These are phyloP conservation scores for Picea abies DNA, from an alignment of 83 land plant genomes.

Conservation along the genomic window DNA sequence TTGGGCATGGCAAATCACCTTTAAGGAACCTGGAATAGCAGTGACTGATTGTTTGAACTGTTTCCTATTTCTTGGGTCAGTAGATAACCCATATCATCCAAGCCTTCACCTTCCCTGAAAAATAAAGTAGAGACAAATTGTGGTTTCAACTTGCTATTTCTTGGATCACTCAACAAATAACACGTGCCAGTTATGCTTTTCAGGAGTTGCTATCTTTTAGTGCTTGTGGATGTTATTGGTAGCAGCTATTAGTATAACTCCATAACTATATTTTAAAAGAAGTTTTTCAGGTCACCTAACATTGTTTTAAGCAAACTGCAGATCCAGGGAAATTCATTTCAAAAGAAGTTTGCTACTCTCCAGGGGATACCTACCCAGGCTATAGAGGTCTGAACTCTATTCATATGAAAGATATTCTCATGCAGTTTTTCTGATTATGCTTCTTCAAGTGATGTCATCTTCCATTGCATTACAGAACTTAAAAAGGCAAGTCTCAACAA, in stretches of 20 bases:
- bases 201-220: no score
- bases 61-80: no score
- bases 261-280: not conserved
- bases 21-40: no score
- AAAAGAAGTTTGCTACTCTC: constrained; percentile 58
- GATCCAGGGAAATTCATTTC: constrained; percentile 76
- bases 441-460: not conserved
- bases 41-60: no score
- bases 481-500: constrained; percentile 21
- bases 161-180: not conserved
- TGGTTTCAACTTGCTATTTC: not conserved
- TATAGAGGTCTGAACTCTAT: constrained; percentile 45
- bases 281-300: not conserved
- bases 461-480: constrained; percentile 3
- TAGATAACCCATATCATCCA: no score
- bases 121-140: not conserved
- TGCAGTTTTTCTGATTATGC: not conserved
- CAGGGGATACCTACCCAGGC: constrained; percentile 49
- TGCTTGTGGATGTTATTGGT: no score
- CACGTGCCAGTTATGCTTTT: not conserved
- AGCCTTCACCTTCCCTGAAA: no score
- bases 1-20: no score
- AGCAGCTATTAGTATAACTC: no score
- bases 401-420: not conserved
- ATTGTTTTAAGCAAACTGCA: constrained; percentile 18